These are phyloP conservation scores for Cephaloascus fragrans DNA, from an alignment of 805 yeast genomes.

Conservation along the genomic window DNA sequence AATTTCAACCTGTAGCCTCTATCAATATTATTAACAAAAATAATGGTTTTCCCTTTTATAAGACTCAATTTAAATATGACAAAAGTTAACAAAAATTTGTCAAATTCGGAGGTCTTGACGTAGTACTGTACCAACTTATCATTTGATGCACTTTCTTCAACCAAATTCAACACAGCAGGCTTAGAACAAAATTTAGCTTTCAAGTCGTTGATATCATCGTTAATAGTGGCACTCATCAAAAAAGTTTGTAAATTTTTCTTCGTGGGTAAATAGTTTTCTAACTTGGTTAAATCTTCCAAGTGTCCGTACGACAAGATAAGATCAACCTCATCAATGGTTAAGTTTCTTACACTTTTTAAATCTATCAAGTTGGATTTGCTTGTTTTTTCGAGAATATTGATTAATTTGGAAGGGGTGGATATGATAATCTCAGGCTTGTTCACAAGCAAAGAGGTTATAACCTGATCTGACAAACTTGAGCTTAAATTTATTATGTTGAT, in stretches of 20 bases:
- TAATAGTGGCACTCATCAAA: slow-evolving; percentile 92
- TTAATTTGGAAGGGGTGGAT: slow-evolving; percentile 78
- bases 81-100: slow-evolving; percentile 82
- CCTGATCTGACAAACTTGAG: slow-evolving; percentile 57
- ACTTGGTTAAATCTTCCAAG: slow-evolving; percentile 66
- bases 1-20: slow-evolving; percentile 89
- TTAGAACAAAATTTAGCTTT: slow-evolving; percentile 71
- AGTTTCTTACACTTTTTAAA: slow-evolving; percentile 47
- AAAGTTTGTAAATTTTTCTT: slow-evolving; percentile 70
- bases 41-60: slow-evolving; percentile 82
- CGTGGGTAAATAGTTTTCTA: slow-evolving; percentile 57
- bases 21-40: slow-evolving; percentile 90
- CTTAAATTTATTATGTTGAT: slow-evolving; percentile 57
- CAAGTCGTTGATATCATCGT: slow-evolving; percentile 72
- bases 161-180: slow-evolving; percentile 74
- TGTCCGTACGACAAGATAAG: slow-evolving; percentile 85
- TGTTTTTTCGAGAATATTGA: slow-evolving; percentile 39
- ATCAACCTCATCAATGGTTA: slow-evolving; percentile 95
- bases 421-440: slow-evolving; percentile 76
- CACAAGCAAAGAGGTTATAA: slow-evolving; percentile 56
- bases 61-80: slow-evolving; percentile 84
- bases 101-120: slow-evolving; percentile 80
- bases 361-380: slow-evolving; percentile 34
- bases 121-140: slow-evolving; percentile 73
- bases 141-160: slow-evolving; percentile 51